phyloP scores from a whole-genome alignment of 495 filamentous ascomycete genomes.

The Talaromyces stipitatus region DNA sequence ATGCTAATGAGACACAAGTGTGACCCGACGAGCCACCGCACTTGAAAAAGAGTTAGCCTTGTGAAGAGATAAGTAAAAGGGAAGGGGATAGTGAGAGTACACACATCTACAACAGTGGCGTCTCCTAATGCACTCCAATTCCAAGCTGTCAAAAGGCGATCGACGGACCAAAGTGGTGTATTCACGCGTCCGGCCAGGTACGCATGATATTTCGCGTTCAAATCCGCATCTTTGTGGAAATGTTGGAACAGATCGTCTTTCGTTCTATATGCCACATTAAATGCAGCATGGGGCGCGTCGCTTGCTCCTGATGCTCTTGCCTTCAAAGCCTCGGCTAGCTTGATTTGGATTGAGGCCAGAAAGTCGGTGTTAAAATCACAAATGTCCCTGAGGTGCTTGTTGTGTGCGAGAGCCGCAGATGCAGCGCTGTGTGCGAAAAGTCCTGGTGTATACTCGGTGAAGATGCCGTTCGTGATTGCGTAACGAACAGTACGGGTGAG shows the following conservation, averaged over 20 bases:
- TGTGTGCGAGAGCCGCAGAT: constrained; percentile 12
- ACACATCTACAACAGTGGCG: constrained; percentile 16
- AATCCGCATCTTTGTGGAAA: constrained; percentile 5
- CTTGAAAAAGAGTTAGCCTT: constrained; percentile 9
- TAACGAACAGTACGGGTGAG: constrained; percentile 24
- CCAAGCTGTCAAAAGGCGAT: constrained; percentile 13
- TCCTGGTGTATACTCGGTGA: constrained; percentile 19
- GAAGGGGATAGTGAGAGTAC: background rate
- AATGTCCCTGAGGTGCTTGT: constrained; percentile 7
- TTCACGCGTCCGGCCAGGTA: constrained; percentile 14
- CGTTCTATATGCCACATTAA: constrained; percentile 22
- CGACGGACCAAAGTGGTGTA: constrained; percentile 14
- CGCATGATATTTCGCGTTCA: constrained; percentile 12
- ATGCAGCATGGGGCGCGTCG: constrained; percentile 18
- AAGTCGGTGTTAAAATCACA: constrained; percentile 12
- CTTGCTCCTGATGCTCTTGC: constrained; percentile 9
- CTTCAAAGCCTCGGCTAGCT: constrained; percentile 16
- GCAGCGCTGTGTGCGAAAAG: constrained; percentile 26
- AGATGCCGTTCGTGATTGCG: constrained; percentile 26
- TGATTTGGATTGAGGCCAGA: constrained; percentile 12
- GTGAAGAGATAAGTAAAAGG: background rate
- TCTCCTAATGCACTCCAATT: constrained; percentile 8
- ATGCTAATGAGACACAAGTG: constrained; percentile 24
- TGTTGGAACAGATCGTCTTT: constrained; percentile 17
- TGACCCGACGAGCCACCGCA: constrained; percentile 39